A percentile compares a stretch with the other conserved stretches of the same genome.
Conservation (phyloP, 495 filamentous ascomycete genomes). For the Aspergillus taichungensis region DNA sequence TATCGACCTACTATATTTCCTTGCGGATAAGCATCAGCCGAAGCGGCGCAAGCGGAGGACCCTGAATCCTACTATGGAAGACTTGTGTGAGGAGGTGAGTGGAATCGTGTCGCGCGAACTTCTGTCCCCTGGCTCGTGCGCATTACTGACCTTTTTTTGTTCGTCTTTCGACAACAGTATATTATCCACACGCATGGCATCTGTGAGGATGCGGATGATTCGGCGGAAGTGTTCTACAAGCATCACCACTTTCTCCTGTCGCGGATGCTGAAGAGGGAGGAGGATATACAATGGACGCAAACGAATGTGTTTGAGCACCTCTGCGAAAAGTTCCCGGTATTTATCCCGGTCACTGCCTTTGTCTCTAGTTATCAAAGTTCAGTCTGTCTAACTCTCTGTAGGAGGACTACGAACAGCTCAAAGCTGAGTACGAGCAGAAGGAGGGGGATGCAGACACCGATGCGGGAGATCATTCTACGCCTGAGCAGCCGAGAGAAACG, state of each 20-base stretch:
- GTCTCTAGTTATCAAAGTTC: neutral
- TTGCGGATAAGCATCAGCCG: conserved; percentile 42
- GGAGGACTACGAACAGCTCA: conserved; percentile 34
- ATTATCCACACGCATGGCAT: conserved; percentile 35
- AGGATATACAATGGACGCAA: conserved; percentile 46
- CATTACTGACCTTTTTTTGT: conserved; percentile 5
- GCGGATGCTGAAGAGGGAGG: conserved; percentile 48
- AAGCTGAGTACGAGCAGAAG: conserved; percentile 22
- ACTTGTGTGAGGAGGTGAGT: conserved; percentile 38
- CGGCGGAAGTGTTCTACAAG: conserved; percentile 42
- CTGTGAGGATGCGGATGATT: conserved; percentile 39
- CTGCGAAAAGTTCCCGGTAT: conserved; percentile 40
- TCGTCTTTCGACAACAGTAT: conserved; percentile 21
- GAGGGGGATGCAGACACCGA: conserved; percentile 16
- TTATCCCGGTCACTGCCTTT: neutral
- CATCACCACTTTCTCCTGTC: conserved; percentile 48
- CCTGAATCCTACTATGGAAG: conserved; percentile 30
- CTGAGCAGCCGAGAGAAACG: conserved; percentile 15
- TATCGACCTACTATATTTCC: conserved; percentile 59
- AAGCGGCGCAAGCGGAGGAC: conserved; percentile 25
- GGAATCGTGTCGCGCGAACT: neutral
- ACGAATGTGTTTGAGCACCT: conserved; percentile 47
- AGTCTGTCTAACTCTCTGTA: conserved; percentile 11
- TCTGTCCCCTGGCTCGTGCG: neutral
- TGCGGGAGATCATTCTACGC: conserved; percentile 10